Evolutionary conservation across 1,284 basidiomycete genomes (phyloP).

Genomic region (Melampsora americana): DNA sequence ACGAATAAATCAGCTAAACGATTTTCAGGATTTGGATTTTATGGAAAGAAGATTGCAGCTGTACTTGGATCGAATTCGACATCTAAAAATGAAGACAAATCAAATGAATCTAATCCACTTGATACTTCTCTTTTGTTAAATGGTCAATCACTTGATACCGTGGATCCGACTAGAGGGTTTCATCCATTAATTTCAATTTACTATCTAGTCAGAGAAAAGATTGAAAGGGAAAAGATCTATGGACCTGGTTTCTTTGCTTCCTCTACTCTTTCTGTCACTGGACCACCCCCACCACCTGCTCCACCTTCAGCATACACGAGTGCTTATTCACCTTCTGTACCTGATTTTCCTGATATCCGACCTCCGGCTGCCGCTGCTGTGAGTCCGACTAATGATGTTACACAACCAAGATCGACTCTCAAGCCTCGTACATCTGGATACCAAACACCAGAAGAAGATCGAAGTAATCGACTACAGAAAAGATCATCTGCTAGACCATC

Average conservation of each 20-base stretch:
- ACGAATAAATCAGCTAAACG: conserved; percentile 54
- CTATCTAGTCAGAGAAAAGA: conserved; percentile 88
- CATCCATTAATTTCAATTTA: conserved; percentile 95
- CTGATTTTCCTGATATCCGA: conserved; percentile 11
- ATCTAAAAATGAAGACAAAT: conserved; percentile 53
- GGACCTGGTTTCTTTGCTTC: conserved; percentile 90
- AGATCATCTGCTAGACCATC: conserved; percentile 44
- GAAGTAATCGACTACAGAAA: conserved; percentile 9
- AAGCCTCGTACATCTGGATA: conserved; percentile 23
- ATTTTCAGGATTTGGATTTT: conserved; percentile 94
- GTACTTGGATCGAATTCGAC: conserved; percentile 46
- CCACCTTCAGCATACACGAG: conserved; percentile 48
- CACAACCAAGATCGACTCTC: background rate
- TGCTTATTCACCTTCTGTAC: conserved; percentile 12
- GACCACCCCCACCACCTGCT: conserved; percentile 50
- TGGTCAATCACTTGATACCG: conserved; percentile 43
- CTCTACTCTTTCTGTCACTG: conserved; percentile 66
- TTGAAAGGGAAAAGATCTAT: conserved; percentile 87
- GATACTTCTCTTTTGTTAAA: conserved; percentile 42
- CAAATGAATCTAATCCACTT: conserved; percentile 21
- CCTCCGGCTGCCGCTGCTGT: background rate
- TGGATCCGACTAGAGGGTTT: conserved; percentile 86
- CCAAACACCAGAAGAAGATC: conserved; percentile 22
- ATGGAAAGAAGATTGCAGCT: conserved; percentile 72
- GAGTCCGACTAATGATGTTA: background rate